These are phyloP conservation scores for Hepatocystis sp. DNA, from an alignment of 169 alveolate species.

Conservation along the genomic window DNA sequence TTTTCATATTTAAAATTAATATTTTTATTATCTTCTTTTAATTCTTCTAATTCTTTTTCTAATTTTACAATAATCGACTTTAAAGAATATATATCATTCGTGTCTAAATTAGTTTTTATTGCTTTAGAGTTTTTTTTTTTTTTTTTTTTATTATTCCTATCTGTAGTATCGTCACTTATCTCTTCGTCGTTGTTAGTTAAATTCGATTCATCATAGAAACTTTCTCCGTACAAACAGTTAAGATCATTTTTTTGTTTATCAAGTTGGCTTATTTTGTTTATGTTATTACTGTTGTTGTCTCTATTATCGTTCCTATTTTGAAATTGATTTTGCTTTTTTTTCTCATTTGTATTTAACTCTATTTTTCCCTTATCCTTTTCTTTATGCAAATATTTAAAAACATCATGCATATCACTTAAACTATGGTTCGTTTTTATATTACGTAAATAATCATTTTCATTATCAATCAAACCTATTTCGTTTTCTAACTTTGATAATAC, in stretches of 20 bases:
- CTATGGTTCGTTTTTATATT: constrained; percentile 28
- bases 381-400: constrained; percentile 40
- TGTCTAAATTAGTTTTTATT: neutral
- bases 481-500: constrained; percentile 66
- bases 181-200: neutral
- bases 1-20: constrained; percentile 74
- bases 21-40: constrained; percentile 72
- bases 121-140: neutral
- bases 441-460: constrained; percentile 57
- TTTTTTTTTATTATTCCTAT: constrained; percentile 5
- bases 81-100: constrained; percentile 29
- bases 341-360: too few species aligned
- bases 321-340: neutral
- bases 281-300: neutral
- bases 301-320: neutral
- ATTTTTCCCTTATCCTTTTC: constrained; percentile 5
- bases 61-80: constrained; percentile 53
- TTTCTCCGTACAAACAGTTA: too few species aligned
- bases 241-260: neutral
- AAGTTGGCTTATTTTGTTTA: constrained; percentile 13
- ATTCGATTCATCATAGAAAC: neutral
- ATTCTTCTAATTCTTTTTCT: constrained; percentile 59
- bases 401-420: constrained; percentile 41
- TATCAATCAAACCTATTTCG: constrained; percentile 56
- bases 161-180: neutral